A percentile compares a stretch with the other conserved stretches of the same genome.
These are phyloP conservation scores for Ophiostoma montium DNA, from an alignment of 2,329 filamentous ascomycete species.

Conservation along the genomic window DNA sequence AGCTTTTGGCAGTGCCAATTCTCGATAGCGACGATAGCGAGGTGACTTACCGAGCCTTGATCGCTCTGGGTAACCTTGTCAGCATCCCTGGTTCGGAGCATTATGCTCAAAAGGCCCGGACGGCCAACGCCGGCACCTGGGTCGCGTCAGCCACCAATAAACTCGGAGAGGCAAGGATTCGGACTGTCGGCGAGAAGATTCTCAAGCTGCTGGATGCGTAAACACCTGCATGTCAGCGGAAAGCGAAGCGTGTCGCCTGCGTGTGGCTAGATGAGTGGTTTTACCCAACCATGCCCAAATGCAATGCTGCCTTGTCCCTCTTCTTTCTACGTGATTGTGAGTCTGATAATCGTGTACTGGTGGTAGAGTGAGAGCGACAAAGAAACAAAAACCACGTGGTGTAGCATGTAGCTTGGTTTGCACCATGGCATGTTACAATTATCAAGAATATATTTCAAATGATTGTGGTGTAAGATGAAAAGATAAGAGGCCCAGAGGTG, in stretches of 20 bases:
- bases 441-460: too few relatives aligned
- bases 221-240: not conserved
- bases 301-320: too few relatives aligned
- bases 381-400: too few relatives aligned
- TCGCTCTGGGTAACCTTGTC: constrained; percentile 65
- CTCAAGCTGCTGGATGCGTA: constrained; percentile 3
- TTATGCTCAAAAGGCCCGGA: constrained; percentile 13
- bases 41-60: constrained; percentile 67
- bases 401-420: not conserved
- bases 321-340: too few relatives aligned
- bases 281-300: too few relatives aligned
- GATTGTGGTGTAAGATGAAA: too few relatives aligned
- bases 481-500: not conserved
- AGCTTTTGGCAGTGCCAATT: constrained; percentile 47
- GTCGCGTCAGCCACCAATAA: constrained; percentile 25
- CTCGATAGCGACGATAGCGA: constrained; percentile 60
- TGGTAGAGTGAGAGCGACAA: too few relatives aligned
- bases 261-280: too few relatives aligned
- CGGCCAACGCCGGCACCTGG: constrained; percentile 23
- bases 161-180: constrained; percentile 32
- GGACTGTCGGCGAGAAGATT: constrained; percentile 13
- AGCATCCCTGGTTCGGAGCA: constrained; percentile 27
- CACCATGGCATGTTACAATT: not conserved
- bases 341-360: too few relatives aligned
- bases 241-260: too few relatives aligned